Conservation (phyloP, 2,329 filamentous ascomycete genomes). For the Periconia sp. region DNA sequence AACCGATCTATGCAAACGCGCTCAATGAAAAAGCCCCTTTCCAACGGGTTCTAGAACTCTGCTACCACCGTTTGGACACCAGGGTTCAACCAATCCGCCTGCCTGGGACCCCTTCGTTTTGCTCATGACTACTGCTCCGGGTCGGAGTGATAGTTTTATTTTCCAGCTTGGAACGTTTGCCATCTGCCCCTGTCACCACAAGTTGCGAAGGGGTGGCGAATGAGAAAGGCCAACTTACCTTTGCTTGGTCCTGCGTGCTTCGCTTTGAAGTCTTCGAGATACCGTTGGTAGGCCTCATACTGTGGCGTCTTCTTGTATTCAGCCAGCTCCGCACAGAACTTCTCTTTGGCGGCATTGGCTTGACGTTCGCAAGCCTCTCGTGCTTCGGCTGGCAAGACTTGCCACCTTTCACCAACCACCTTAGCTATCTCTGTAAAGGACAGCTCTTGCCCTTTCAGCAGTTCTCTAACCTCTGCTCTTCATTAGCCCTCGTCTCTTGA, state of each 20-base stretch:
- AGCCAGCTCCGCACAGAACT: constrained; percentile 70
- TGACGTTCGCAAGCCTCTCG: constrained; percentile 74
- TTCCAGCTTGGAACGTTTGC: constrained; percentile 49
- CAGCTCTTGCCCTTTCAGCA: constrained; percentile 72
- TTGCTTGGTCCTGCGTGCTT: constrained; percentile 58
- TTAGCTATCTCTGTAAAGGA: constrained; percentile 85
- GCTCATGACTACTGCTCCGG: constrained; percentile 33
- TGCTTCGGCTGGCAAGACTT: constrained; percentile 65
- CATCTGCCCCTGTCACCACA: constrained; percentile 35
- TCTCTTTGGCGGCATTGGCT: constrained; percentile 73
- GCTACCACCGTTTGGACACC: too few species aligned
- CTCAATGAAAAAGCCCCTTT: too few species aligned
- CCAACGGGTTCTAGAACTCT: too few species aligned
- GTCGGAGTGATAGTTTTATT: constrained; percentile 38
- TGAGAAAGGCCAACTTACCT: constrained; percentile 5
- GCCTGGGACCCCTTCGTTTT: too few species aligned
- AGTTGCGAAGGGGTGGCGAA: not conserved
- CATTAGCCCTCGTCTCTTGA: constrained; percentile 11
- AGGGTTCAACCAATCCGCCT: too few species aligned
- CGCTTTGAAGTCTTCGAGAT: constrained; percentile 76
- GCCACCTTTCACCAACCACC: constrained; percentile 80
- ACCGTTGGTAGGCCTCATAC: constrained; percentile 69
- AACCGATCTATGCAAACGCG: too few species aligned
- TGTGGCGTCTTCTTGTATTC: constrained; percentile 77
- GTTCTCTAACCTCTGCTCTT: constrained; percentile 69